Evolutionary conservation across 164 flowering plant genomes (phyloP).

Genomic region (Piper longum): DNA sequence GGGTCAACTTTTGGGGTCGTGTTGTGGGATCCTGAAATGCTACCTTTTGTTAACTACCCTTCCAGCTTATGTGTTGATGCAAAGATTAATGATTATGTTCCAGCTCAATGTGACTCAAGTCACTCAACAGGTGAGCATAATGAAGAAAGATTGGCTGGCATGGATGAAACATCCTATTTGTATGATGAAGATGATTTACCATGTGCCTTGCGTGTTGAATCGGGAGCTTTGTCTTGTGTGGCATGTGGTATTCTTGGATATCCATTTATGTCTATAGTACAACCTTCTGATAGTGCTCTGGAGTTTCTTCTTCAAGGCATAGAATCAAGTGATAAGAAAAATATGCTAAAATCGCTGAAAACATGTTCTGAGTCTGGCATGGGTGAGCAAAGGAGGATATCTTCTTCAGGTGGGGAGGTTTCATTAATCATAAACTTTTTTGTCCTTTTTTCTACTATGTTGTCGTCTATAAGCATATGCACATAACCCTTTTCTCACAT

Average conservation of each 20-base stretch:
- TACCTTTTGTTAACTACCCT: conserved; percentile 38
- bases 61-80: conserved; percentile 5
- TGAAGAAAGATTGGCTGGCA: not conserved
- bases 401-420: not conserved
- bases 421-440: too few species aligned
- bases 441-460: not conserved
- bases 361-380: conserved; percentile 4
- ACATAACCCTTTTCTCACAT: too few species aligned
- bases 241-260: conserved; percentile 97
- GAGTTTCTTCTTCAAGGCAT: conserved; percentile 20
- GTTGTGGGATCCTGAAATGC: conserved; percentile 65
- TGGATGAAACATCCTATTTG: conserved; percentile 7
- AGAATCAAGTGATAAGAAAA: conserved; percentile 10
- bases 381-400: conserved; percentile 1
- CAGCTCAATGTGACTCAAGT: not conserved
- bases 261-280: conserved; percentile 87
- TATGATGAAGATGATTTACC: conserved; percentile 61
- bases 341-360: conserved; percentile 7
- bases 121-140: not conserved
- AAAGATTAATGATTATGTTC: not conserved
- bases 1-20: conserved; percentile 35
- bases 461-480: too few species aligned
- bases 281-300: conserved; percentile 54
- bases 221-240: conserved; percentile 84
- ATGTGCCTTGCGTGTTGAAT: conserved; percentile 74